These are phyloP conservation scores for Ascosphaera apis DNA, from an alignment of 2,329 filamentous ascomycete species.

Conservation along the genomic window DNA sequence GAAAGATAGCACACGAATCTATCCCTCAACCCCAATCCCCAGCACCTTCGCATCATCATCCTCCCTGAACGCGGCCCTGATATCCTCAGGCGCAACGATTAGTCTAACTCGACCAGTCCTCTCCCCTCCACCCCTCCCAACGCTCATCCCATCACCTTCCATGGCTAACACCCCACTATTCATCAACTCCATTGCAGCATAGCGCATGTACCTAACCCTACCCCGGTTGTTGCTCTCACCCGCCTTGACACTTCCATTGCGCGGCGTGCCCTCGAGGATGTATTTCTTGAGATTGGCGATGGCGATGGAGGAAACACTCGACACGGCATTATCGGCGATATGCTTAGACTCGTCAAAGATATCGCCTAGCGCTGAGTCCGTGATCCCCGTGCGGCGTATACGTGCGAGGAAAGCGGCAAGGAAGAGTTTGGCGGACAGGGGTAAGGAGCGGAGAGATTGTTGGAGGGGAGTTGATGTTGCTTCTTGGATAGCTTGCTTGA, in stretches of 20 bases:
- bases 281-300: conserved; percentile 35
- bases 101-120: conserved; percentile 70
- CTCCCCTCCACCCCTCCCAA: conserved; percentile 38
- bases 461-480: conserved; percentile 83
- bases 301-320: conserved; percentile 16
- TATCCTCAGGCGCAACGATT: conserved; percentile 72
- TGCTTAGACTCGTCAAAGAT: conserved; percentile 66
- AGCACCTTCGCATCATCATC: conserved; percentile 69
- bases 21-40: conserved; percentile 31
- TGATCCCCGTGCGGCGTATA: conserved; percentile 59
- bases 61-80: conserved; percentile 67
- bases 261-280: conserved; percentile 24
- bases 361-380: conserved; percentile 72
- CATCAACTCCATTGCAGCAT: conserved; percentile 58
- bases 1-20: neutral
- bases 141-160: conserved; percentile 27
- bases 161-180: conserved; percentile 74
- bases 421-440: conserved; percentile 63
- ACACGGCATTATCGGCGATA: conserved; percentile 27
- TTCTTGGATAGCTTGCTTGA: conserved; percentile 87
- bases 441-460: conserved; percentile 62
- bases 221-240: conserved; percentile 10
- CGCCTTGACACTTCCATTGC: conserved; percentile 5
- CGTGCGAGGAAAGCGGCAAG: conserved; percentile 61
- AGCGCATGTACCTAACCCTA: conserved; percentile 38